Conservation (phyloP, 495 filamentous ascomycete genomes). For the Aspergillus heteromorphus region DNA sequence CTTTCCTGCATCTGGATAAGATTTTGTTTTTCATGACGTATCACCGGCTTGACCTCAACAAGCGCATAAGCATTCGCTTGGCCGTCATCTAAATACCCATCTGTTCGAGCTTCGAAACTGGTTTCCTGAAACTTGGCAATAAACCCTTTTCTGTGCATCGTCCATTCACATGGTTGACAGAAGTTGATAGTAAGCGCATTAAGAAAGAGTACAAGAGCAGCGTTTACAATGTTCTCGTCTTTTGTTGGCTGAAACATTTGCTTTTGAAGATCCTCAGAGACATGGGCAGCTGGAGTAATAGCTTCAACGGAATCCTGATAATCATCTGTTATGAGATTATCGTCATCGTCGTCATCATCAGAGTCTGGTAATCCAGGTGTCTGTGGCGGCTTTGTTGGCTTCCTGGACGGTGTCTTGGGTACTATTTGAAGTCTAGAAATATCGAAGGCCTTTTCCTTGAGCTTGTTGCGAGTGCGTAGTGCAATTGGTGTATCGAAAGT, state of each 20-base stretch:
- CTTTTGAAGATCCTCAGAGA: background rate
- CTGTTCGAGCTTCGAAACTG: constrained; percentile 8
- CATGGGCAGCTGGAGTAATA: background rate
- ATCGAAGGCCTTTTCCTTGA: background rate
- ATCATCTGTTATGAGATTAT: background rate
- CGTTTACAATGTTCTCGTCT: constrained; percentile 17
- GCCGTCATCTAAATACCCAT: constrained; percentile 9
- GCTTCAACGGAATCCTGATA: background rate
- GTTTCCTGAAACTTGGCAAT: background rate
- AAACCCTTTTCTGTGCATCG: background rate
- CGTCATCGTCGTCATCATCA: background rate
- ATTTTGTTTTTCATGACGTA: background rate
- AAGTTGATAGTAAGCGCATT: constrained; percentile 1
- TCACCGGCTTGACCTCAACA: constrained; percentile 7
- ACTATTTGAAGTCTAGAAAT: background rate
- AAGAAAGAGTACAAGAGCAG: constrained; percentile 6
- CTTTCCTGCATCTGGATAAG: constrained; percentile 9
- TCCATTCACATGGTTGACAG: background rate
- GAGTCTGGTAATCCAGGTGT: background rate
- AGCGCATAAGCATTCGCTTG: background rate
- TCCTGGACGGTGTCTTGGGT: background rate
- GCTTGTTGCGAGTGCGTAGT: constrained; percentile 21
- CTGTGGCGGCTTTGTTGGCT: background rate
- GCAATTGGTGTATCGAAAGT: constrained; percentile 6
- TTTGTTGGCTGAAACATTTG: background rate